Percentiles rank a stretch among this genome's conserved stretches.
Evolutionary conservation across 139 green algal genomes (phyloP).

Genomic region (Diplosphaera chodatii): DNA sequence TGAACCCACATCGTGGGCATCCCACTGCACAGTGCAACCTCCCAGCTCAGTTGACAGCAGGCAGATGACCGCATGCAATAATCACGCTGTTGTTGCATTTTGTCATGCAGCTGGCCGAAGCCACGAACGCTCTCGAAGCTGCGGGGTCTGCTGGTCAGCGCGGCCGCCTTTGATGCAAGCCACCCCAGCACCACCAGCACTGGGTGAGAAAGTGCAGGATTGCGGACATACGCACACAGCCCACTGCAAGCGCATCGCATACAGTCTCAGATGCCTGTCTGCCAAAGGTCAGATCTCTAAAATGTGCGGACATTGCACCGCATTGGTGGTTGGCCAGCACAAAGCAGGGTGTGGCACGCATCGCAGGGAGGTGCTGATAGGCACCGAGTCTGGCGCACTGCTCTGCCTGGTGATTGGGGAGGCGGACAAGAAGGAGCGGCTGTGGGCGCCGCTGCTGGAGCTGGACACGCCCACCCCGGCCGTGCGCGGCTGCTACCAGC

Average conservation of each 20-base stretch:
- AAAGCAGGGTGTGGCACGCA: no score
- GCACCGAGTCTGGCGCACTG: constrained; percentile 49
- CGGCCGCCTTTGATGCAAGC: constrained; percentile 47
- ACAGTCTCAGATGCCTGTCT: no score
- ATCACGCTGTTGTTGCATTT: no score
- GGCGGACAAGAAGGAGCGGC: constrained; percentile 37
- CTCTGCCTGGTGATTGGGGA: constrained; percentile 46
- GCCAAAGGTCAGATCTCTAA: no score
- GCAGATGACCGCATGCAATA: no score
- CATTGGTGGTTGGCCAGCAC: no score
- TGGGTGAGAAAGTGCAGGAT: constrained; percentile 4
- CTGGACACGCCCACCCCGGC: constrained; percentile 14
- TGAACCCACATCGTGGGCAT: no score
- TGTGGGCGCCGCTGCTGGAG: constrained; percentile 9
- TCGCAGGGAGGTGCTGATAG: constrained; percentile 55
- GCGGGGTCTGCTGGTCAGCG: constrained; percentile 39
- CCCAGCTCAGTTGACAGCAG: no score
- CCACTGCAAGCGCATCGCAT: neutral
- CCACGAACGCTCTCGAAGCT: constrained; percentile 41
- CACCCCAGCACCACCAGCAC: constrained; percentile 6
- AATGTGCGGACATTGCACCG: no score
- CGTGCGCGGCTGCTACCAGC: constrained; percentile 29
- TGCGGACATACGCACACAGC: no score
- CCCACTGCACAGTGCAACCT: no score
- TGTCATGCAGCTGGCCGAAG: constrained; percentile 29